A percentile compares a stretch with the other conserved stretches of the same genome.
Evolutionary conservation across 129 eudicot species (phyloP).

Genomic region (Rutidosis leptorrhynchoides): DNA sequence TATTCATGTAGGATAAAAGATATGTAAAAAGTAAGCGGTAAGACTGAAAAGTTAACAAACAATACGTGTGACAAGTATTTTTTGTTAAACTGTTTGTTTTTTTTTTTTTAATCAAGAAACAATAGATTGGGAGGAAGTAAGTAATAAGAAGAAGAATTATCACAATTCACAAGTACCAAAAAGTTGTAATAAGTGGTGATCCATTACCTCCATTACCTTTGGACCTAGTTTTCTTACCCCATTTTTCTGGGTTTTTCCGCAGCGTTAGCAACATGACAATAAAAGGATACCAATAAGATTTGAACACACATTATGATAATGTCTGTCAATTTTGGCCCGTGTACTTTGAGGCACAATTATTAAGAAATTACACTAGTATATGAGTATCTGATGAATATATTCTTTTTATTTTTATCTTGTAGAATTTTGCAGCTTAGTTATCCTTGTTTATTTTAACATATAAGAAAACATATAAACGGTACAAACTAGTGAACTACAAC

Average conservation of each 20-base stretch:
- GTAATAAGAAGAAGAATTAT: neutral
- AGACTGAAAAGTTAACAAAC: too few species aligned
- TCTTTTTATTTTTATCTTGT: neutral
- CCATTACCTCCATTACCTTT: constrained; percentile 1
- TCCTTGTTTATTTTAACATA: neutral
- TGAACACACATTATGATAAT: constrained; percentile 3
- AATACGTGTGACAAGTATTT: too few species aligned
- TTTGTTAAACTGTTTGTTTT: too few species aligned
- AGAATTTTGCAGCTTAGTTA: constrained; percentile 21
- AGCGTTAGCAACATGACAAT: constrained; percentile 24
- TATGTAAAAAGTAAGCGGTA: too few species aligned
- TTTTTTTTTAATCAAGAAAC: too few species aligned
- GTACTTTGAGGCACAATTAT: constrained; percentile 23
- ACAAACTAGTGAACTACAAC: too few species aligned
- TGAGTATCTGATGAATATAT: neutral
- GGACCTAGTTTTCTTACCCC: constrained; percentile 20
- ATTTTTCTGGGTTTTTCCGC: constrained; percentile 21
- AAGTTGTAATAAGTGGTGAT: neutral
- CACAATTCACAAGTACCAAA: constrained; percentile 31
- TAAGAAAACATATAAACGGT: neutral
- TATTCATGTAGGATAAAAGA: too few species aligned
- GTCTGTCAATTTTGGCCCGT: constrained; percentile 16
- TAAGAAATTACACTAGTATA: constrained; percentile 7
- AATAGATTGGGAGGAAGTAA: too few species aligned
- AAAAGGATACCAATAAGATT: constrained; percentile 16